A percentile compares a stretch with the other conserved stretches of the same genome.
phyloP scores from a whole-genome alignment of 257 asterid genomes.

The Solanum raphanifolium region DNA sequence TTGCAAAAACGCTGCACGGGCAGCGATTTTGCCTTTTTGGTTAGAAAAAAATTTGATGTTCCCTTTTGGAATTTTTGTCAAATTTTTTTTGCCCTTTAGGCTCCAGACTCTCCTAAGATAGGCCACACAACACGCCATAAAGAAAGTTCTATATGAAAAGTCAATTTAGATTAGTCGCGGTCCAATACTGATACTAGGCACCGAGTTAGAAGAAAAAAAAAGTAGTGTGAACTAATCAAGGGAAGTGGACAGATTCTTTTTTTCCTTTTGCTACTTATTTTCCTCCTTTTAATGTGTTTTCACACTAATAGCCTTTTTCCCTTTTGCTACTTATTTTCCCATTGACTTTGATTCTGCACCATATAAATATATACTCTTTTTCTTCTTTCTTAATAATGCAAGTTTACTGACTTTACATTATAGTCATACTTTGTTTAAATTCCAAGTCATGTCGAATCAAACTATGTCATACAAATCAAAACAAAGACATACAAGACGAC shows the following conservation, averaged over 20 bases:
- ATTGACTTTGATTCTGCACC: background rate
- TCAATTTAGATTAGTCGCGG: no score
- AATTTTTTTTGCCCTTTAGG: no score
- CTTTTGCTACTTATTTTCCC: background rate
- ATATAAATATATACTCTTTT: background rate
- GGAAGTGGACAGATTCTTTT: background rate
- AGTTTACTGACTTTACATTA: background rate
- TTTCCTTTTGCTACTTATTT: background rate
- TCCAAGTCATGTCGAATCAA: fast-evolving
- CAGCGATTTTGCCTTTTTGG: no score
- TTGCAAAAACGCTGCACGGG: no score
- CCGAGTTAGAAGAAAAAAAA: background rate
- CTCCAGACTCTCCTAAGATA: no score
- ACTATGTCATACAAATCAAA: background rate
- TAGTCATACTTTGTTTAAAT: background rate
- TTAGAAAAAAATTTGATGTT: no score
- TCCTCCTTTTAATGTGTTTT: background rate
- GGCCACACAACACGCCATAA: background rate
- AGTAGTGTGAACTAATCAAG: background rate
- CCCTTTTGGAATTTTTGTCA: no score
- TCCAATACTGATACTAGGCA: background rate
- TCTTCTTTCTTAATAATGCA: background rate
- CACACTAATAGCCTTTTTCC: background rate
- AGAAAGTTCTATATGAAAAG: background rate
- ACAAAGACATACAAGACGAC: background rate